Conservation (phyloP, 2,329 filamentous ascomycete genomes). For the Dactylellina drechsleri region DNA sequence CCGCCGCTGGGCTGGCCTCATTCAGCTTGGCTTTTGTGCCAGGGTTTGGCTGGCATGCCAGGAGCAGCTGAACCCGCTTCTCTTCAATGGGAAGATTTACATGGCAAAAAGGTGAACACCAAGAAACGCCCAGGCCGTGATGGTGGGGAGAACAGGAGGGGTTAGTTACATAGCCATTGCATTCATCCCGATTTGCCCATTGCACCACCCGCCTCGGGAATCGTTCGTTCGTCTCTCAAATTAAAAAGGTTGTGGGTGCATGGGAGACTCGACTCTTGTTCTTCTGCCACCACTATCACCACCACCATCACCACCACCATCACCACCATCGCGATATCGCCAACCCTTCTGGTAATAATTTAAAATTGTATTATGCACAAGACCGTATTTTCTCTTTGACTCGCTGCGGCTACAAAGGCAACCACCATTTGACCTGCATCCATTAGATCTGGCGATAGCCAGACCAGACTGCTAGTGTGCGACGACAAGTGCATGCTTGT, state of each 20-base stretch:
- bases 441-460: too few species aligned
- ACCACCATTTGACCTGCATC: too few species aligned
- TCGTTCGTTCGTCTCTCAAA: too few species aligned
- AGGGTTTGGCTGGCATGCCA: conserved; percentile 29
- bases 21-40: conserved; percentile 14
- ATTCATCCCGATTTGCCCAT: conserved; percentile 3
- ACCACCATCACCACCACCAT: background rate
- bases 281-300: conserved; percentile 7
- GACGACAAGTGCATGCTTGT: too few species aligned
- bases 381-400: too few species aligned
- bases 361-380: background rate
- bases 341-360: background rate
- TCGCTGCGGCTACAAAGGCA: too few species aligned
- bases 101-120: conserved; percentile 33
- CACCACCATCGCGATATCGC: background rate
- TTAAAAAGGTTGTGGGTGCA: too few species aligned
- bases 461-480: too few species aligned
- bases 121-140: conserved; percentile 53
- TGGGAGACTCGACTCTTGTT: conserved; percentile 1
- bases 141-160: conserved; percentile 35
- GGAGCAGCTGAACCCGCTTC: conserved; percentile 12
- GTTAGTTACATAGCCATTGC: conserved; percentile 9
- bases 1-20: too few species aligned
- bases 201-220: too few species aligned
- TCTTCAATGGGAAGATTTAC: background rate